Percentiles rank a stretch among this genome's conserved stretches.
Conservation (phyloP, 169 alveolate species). For the Plasmodium malariae region DNA sequence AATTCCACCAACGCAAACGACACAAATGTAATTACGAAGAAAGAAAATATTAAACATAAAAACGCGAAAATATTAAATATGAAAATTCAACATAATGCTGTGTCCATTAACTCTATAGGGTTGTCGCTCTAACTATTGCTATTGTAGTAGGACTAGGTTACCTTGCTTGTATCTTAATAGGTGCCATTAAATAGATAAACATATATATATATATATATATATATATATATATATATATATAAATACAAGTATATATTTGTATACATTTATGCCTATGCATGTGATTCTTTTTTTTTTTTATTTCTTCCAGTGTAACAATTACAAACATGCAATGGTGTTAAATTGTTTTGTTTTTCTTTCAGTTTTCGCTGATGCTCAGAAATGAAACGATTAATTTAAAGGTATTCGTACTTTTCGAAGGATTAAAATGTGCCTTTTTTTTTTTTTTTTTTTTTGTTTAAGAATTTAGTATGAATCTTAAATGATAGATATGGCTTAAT, state of each 20-base stretch:
- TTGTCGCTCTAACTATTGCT: conserved; percentile 72
- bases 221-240: not conserved
- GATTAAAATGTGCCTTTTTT: not conserved
- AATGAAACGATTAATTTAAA: conserved; percentile 13
- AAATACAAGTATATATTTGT: not conserved
- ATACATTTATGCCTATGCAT: too few species aligned
- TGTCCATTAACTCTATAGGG: conserved; percentile 30
- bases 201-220: not conserved
- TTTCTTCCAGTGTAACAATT: too few species aligned
- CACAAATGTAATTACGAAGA: conserved; percentile 50
- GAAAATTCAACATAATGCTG: not conserved
- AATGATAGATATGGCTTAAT: not conserved
- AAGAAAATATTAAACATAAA: not conserved
- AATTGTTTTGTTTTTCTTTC: not conserved
- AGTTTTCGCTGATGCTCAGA: conserved; percentile 75
- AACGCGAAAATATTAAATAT: not conserved
- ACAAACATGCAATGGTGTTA: not conserved
- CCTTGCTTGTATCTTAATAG: conserved; percentile 69
- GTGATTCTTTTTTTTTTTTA: too few species aligned
- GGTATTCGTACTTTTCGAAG: not conserved
- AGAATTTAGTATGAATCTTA: not conserved
- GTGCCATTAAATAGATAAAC: conserved; percentile 6
- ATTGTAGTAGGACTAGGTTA: conserved; percentile 51
- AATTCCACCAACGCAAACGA: conserved; percentile 71
- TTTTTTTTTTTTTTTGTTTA: conserved; percentile 3